phyloP scores from a whole-genome alignment of 2,329 filamentous ascomycete species.

The Fusarium sp. region DNA sequence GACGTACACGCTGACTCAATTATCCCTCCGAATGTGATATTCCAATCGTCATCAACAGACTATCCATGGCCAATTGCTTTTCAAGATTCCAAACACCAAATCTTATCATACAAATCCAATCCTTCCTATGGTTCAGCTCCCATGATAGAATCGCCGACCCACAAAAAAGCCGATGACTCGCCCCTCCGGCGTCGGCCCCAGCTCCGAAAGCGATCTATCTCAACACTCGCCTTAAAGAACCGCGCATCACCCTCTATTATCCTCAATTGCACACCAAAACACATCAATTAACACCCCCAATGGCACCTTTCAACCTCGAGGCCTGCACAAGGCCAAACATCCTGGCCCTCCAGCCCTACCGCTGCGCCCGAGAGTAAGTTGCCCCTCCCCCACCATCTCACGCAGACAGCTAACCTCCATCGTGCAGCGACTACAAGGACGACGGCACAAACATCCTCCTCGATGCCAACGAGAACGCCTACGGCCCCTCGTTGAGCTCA shows the following conservation, averaged over 20 bases:
- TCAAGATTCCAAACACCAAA: slow-evolving; percentile 8
- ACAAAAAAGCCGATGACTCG: slow-evolving; percentile 44
- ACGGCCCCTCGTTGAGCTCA: slow-evolving; percentile 79
- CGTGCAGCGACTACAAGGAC: slow-evolving; percentile 92
- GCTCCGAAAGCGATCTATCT: slow-evolving; percentile 14
- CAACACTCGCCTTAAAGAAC: slow-evolving; percentile 29
- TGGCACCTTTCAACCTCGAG: slow-evolving; percentile 77
- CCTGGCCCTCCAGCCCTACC: slow-evolving; percentile 80
- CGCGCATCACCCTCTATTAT: slow-evolving; percentile 6
- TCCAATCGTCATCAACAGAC: not conserved
- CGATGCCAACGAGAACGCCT: slow-evolving; percentile 98
- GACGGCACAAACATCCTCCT: slow-evolving; percentile 95
- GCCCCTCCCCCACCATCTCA: slow-evolving; percentile 29
- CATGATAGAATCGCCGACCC: slow-evolving; percentile 22
- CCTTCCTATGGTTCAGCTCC: not conserved
- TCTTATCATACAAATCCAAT: not conserved
- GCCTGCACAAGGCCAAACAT: slow-evolving; percentile 84
- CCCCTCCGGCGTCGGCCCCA: slow-evolving; percentile 45
- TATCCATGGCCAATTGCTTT: not conserved
- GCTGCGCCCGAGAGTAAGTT: slow-evolving; percentile 83
- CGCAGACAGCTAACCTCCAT: slow-evolving; percentile 39
- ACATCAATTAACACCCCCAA: slow-evolving; percentile 46
- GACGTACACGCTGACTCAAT: not conserved
- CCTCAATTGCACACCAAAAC: not conserved
- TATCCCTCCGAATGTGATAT: not conserved